Evolutionary conservation across 495 filamentous ascomycete species (phyloP).

Genomic region (Cudoniella acicularis): DNA sequence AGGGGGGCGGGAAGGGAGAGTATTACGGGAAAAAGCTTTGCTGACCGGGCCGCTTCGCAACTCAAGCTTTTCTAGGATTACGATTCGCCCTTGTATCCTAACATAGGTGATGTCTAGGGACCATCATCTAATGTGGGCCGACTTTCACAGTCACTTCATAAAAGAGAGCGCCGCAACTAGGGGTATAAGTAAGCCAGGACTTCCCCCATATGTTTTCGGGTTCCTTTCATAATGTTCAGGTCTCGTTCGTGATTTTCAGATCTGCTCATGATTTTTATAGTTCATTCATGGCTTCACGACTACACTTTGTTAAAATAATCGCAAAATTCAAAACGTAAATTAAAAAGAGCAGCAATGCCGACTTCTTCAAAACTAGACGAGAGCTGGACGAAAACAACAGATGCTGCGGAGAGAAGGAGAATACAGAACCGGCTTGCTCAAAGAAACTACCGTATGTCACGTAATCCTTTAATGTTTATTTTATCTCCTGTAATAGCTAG

Average conservation of each 20-base stretch:
- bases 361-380: slow-evolving; percentile 1
- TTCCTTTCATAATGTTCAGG: too few species aligned
- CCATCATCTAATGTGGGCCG: neutral
- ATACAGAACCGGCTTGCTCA: slow-evolving; percentile 38
- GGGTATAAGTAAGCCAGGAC: neutral
- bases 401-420: slow-evolving; percentile 35
- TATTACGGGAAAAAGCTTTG: neutral
- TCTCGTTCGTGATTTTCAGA: neutral
- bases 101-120: too few species aligned
- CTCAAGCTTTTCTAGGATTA: too few species aligned
- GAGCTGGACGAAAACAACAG: slow-evolving; percentile 28
- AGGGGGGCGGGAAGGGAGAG: too few species aligned
- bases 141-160: neutral
- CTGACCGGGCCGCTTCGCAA: neutral
- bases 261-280: neutral
- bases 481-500: neutral
- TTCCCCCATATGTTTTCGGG: too few species aligned
- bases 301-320: neutral
- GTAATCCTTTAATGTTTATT: neutral
- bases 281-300: neutral
- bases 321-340: neutral
- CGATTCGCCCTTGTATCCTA: neutral
- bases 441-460: slow-evolving; percentile 32
- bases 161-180: neutral
- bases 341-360: neutral